Percentiles rank a stretch among this genome's conserved stretches.
Conservation (phyloP, 768 basidiomycete species). For the Chalciporus sphaerocephalus region DNA sequence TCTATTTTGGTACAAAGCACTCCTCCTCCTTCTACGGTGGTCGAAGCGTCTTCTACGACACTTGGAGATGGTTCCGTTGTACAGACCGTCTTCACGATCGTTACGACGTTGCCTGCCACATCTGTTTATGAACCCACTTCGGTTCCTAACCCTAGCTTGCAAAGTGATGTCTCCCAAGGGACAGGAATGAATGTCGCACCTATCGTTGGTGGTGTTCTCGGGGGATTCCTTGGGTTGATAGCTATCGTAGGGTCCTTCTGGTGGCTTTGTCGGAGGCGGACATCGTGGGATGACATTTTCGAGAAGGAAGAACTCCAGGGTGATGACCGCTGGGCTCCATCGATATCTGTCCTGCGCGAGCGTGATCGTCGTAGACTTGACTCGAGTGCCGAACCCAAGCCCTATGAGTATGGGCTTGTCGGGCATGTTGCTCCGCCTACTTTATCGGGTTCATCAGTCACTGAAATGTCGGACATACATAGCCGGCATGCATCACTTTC, state of each 20-base stretch:
- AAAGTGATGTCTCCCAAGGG: slow-evolving; percentile 13
- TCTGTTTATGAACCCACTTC: slow-evolving; percentile 25
- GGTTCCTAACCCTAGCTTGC: slow-evolving; percentile 12
- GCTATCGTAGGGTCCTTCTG: slow-evolving; percentile 43
- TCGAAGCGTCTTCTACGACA: slow-evolving; percentile 34
- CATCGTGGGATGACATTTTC: slow-evolving; percentile 49
- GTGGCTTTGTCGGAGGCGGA: slow-evolving; percentile 46
- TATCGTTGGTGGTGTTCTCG: slow-evolving; percentile 51
- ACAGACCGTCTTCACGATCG: slow-evolving; percentile 33
- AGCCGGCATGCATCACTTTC: slow-evolving; percentile 27
- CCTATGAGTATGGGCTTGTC: slow-evolving; percentile 62
- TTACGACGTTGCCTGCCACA: slow-evolving; percentile 34
- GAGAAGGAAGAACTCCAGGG: slow-evolving; percentile 37
- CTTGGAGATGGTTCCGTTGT: slow-evolving; percentile 40
- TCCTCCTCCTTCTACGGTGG: slow-evolving; percentile 30
- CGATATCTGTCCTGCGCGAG: slow-evolving; percentile 15
- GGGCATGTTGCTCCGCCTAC: slow-evolving; percentile 37
- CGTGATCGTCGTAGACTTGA: slow-evolving; percentile 29
- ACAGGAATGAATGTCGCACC: slow-evolving; percentile 37
- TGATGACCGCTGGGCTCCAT: slow-evolving; percentile 19
- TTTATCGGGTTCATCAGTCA: slow-evolving; percentile 22
- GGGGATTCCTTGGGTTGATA: slow-evolving; percentile 50
- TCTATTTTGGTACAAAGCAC: slow-evolving; percentile 29
- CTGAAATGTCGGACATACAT: slow-evolving; percentile 18
- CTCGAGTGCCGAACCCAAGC: slow-evolving; percentile 41